A percentile compares a stretch with the other conserved stretches of the same genome.
These are phyloP conservation scores for Macrocybe gigantea DNA, from an alignment of 768 basidiomycete species.

Conservation along the genomic window DNA sequence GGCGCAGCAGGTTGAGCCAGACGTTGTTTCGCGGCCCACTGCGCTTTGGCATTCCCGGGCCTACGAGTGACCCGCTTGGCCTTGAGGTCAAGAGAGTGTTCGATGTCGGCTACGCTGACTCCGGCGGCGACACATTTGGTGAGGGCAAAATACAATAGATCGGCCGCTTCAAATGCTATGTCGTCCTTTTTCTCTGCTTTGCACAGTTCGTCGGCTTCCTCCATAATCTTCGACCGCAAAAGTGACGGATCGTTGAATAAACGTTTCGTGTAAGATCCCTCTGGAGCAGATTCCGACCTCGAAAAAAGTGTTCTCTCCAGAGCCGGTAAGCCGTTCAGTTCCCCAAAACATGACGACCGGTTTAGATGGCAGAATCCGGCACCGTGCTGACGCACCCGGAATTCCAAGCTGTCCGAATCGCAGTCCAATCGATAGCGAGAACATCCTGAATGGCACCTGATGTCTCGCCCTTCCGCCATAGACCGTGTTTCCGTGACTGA, in stretches of 20 bases:
- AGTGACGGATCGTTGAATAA: constrained; percentile 79
- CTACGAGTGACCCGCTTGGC: constrained; percentile 83
- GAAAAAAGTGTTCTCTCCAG: constrained; percentile 76
- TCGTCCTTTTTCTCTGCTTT: constrained; percentile 72
- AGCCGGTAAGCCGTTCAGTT: constrained; percentile 67
- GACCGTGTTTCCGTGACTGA: constrained; percentile 91
- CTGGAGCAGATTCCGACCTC: constrained; percentile 71
- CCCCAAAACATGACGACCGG: constrained; percentile 86
- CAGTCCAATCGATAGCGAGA: constrained; percentile 82
- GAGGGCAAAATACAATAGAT: constrained; percentile 89
- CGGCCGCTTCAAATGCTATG: constrained; percentile 92
- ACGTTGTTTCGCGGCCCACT: constrained; percentile 42
- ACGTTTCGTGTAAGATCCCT: constrained; percentile 87
- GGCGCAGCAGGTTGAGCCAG: constrained; percentile 5
- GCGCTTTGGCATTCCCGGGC: constrained; percentile 88
- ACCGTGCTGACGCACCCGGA: constrained; percentile 85
- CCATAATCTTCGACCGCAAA: constrained; percentile 92
- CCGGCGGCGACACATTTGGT: constrained; percentile 81
- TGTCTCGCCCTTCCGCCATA: constrained; percentile 97
- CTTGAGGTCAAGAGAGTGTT: constrained; percentile 77
- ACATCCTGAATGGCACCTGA: constrained; percentile 92
- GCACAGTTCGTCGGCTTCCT: constrained; percentile 98
- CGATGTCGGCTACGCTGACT: constrained; percentile 78
- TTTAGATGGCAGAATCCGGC: constrained; percentile 93
- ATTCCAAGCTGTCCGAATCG: constrained; percentile 89